Conservation (phyloP, 257 asterid species). For the Solanum sitiens region DNA sequence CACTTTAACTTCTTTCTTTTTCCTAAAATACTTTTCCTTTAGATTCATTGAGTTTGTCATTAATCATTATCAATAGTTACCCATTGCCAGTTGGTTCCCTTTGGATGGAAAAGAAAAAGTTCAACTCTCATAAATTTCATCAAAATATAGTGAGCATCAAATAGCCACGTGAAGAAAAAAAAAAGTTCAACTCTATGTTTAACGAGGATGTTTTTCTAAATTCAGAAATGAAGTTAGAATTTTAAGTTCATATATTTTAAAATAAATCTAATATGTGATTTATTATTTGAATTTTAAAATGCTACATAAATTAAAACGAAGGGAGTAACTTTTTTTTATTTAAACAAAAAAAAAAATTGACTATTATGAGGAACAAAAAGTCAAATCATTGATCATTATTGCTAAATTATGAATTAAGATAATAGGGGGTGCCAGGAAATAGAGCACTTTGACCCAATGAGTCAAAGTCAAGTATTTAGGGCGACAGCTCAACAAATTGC, state of each 20-base stretch:
- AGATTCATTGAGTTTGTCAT: background rate
- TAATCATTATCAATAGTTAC: background rate
- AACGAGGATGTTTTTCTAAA: fast-evolving
- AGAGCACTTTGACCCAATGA: background rate
- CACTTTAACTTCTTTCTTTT: background rate
- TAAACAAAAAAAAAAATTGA: background rate
- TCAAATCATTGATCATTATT: background rate
- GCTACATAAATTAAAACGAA: no score
- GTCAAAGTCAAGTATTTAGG: background rate
- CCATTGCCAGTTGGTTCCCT: background rate
- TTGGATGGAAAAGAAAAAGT: background rate
- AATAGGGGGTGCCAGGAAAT: background rate
- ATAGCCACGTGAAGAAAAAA: no score
- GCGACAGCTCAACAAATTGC: background rate
- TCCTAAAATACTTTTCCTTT: background rate
- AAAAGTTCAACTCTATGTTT: background rate
- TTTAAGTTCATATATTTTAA: background rate
- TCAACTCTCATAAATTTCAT: background rate
- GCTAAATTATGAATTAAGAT: background rate
- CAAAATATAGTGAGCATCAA: background rate
- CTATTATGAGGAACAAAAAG: background rate
- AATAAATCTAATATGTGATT: no score
- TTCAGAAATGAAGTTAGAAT: fast-evolving
- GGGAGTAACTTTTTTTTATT: no score
- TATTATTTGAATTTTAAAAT: no score